phyloP scores from a whole-genome alignment of 768 basidiomycete genomes.

The Xanthoconium purpureum region DNA sequence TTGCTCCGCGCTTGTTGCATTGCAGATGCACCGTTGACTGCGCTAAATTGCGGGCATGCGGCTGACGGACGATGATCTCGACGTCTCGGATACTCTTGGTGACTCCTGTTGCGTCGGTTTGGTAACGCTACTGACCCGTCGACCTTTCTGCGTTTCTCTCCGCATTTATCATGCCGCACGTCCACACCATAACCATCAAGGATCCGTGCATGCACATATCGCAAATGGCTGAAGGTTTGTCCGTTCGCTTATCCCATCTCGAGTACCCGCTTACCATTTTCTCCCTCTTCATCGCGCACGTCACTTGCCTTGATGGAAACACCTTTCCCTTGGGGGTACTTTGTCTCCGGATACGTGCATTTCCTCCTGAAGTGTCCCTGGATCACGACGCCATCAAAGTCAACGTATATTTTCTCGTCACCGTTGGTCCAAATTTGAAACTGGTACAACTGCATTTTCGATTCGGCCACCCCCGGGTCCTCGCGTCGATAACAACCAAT shows the following conservation, averaged over 20 bases:
- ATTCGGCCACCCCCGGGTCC: slow-evolving; percentile 27
- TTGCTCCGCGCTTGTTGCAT: neutral
- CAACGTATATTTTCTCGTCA: slow-evolving; percentile 1
- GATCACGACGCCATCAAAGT: slow-evolving; percentile 4
- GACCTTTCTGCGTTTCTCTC: slow-evolving; percentile 1
- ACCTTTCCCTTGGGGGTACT: slow-evolving; percentile 12
- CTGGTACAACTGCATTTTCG: slow-evolving; percentile 21
- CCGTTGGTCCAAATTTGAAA: slow-evolving; percentile 11
- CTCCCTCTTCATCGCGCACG: slow-evolving; percentile 10
- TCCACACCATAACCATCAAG: slow-evolving; percentile 36
- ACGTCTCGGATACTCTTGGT: neutral
- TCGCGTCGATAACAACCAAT: slow-evolving; percentile 15
- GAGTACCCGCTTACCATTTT: slow-evolving; percentile 19
- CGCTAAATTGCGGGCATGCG: slow-evolving; percentile 1
- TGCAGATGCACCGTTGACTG: neutral
- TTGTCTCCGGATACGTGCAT: slow-evolving; percentile 18
- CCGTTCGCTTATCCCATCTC: slow-evolving; percentile 1
- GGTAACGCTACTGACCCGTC: slow-evolving; percentile 10
- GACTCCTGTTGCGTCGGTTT: slow-evolving; percentile 9
- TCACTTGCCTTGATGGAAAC: neutral
- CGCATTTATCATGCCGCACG: slow-evolving; percentile 7
- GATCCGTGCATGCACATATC: slow-evolving; percentile 80
- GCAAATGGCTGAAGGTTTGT: slow-evolving; percentile 84
- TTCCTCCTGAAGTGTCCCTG: slow-evolving; percentile 8
- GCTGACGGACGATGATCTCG: neutral